A percentile compares a stretch with the other conserved stretches of the same genome.
Conservation (phyloP, 768 basidiomycete species). For the Grammothele lineata region DNA sequence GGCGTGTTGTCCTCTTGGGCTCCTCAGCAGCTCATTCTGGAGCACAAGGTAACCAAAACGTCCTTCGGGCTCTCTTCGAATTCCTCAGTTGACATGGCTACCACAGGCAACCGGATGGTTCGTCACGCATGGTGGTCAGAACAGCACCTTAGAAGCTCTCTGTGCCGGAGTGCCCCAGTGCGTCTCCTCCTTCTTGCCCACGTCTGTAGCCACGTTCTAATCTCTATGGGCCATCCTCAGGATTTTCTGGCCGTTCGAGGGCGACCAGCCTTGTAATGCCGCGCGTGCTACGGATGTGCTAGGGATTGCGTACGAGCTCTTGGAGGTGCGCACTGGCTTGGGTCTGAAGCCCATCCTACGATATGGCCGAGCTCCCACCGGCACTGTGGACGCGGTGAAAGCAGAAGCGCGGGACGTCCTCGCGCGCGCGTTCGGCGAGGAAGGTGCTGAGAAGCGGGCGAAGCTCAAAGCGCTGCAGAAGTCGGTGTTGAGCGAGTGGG, state of each 20-base stretch:
- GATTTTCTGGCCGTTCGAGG: constrained; percentile 25
- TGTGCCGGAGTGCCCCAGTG: constrained; percentile 19
- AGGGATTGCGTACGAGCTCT: constrained; percentile 23
- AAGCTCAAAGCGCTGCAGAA: constrained; percentile 11
- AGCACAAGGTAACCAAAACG: constrained; percentile 21
- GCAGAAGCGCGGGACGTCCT: constrained; percentile 18
- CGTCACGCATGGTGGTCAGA: constrained; percentile 23
- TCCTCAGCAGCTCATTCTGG: constrained; percentile 22
- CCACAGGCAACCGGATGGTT: constrained; percentile 23
- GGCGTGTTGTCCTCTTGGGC: constrained; percentile 20
- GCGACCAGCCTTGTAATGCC: constrained; percentile 22
- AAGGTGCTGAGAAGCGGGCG: constrained; percentile 22
- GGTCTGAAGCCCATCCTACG: constrained; percentile 16
- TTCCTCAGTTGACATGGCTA: too few species aligned
- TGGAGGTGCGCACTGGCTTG: constrained; percentile 22
- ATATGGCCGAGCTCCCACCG: constrained; percentile 11
- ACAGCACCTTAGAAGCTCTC: constrained; percentile 20
- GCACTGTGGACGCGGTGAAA: constrained; percentile 21
- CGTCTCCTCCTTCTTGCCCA: background rate
- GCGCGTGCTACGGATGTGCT: constrained; percentile 18
- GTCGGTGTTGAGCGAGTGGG: constrained; percentile 5
- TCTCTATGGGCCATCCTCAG: too few species aligned
- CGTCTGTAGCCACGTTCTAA: too few species aligned
- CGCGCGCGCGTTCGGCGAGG: constrained; percentile 18
- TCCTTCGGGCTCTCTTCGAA: too few species aligned